Percentiles rank a stretch among this genome's conserved stretches.
These are phyloP conservation scores for Solioccasus polychromus DNA, from an alignment of 768 basidiomycete species.

Conservation along the genomic window DNA sequence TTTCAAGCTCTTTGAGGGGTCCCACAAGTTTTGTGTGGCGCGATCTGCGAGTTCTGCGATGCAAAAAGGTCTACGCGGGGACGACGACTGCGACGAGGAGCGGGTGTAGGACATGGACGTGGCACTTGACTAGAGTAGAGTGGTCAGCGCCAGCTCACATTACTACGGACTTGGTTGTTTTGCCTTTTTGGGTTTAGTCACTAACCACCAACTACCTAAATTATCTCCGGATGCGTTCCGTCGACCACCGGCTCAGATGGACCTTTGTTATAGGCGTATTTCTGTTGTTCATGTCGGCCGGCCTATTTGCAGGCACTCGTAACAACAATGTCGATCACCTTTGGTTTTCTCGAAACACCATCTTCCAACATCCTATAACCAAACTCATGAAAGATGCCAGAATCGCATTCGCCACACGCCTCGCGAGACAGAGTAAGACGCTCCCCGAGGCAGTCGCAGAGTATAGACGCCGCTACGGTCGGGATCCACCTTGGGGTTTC, in stretches of 20 bases:
- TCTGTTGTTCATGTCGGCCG: constrained; percentile 49
- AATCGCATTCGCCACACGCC: constrained; percentile 57
- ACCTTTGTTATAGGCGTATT: constrained; percentile 42
- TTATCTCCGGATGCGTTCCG: constrained; percentile 13
- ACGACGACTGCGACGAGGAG: constrained; percentile 14
- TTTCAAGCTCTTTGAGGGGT: constrained; percentile 59
- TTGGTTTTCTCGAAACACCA: constrained; percentile 10
- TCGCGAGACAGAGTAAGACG: constrained; percentile 76
- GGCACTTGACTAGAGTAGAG: constrained; percentile 12
- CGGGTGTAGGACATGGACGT: constrained; percentile 22
- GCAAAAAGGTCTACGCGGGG: constrained; percentile 46
- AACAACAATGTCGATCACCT: constrained; percentile 18
- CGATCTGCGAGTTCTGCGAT: constrained; percentile 66
- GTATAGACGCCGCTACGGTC: constrained; percentile 74
- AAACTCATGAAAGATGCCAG: constrained; percentile 83
- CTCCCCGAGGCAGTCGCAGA: constrained; percentile 76
- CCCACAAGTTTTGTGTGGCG: constrained; percentile 55
- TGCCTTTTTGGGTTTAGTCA: constrained; percentile 21
- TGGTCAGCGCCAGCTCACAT: constrained; percentile 16
- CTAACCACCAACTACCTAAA: neutral
- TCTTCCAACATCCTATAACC: constrained; percentile 72
- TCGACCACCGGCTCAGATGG: constrained; percentile 31
- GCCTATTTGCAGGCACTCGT: constrained; percentile 42
- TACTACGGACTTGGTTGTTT: constrained; percentile 3
- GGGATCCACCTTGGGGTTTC: constrained; percentile 86